Percentiles rank a stretch among this genome's conserved stretches.
These are phyloP conservation scores for Penicillium paradoxum DNA, from an alignment of 495 filamentous ascomycete species.

Conservation along the genomic window DNA sequence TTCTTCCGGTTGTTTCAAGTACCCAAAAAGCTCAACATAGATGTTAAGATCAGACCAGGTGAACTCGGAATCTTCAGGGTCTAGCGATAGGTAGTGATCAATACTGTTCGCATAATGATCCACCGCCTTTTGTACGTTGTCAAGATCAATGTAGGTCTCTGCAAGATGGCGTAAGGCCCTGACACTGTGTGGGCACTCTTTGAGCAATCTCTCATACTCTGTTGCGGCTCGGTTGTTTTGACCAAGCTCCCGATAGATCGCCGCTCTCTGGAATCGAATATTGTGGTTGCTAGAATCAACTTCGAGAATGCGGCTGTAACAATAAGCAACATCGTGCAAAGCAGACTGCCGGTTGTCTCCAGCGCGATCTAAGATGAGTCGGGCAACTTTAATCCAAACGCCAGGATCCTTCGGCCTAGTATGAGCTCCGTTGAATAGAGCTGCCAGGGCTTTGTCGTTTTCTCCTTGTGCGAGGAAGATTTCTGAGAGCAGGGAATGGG, in stretches of 20 bases:
- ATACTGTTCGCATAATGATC: conserved; percentile 60
- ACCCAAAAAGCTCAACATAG: conserved; percentile 73
- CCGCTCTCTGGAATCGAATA: conserved; percentile 56
- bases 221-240: conserved; percentile 50
- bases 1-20: conserved; percentile 53
- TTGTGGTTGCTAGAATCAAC: conserved; percentile 54
- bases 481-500: conserved; percentile 70
- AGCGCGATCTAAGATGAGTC: conserved; percentile 58
- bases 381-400: conserved; percentile 65
- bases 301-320: conserved; percentile 64
- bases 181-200: conserved; percentile 53
- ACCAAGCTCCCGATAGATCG: conserved; percentile 53
- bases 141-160: conserved; percentile 57
- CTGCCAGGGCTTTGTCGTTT: conserved; percentile 59
- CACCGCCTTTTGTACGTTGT: conserved; percentile 52
- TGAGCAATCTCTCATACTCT: conserved; percentile 62
- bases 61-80: conserved; percentile 50
- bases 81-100: conserved; percentile 43
- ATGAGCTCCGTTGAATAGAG: conserved; percentile 66
- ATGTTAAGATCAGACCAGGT: conserved; percentile 82
- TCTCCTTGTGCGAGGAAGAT: conserved; percentile 66
- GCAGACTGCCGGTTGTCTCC: conserved; percentile 47
- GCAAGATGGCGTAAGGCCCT: conserved; percentile 59
- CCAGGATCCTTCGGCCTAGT: conserved; percentile 61
- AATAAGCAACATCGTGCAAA: conserved; percentile 56